phyloP scores from a whole-genome alignment of 176 grass and related monocot species.

The Paspalum notatum region DNA sequence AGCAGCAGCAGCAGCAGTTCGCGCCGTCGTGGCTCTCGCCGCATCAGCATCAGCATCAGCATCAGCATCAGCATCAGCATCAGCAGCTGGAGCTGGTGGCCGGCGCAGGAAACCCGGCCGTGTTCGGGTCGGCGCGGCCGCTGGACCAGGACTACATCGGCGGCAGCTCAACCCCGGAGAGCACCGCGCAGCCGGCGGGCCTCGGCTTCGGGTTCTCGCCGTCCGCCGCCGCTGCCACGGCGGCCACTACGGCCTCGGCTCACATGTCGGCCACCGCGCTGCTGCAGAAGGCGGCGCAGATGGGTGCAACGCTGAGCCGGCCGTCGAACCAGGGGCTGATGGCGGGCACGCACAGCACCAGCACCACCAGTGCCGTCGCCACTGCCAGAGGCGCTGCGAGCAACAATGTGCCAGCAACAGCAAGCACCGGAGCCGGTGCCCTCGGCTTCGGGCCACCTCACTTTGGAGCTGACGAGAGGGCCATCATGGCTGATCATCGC shows the following conservation, averaged over 20 bases:
- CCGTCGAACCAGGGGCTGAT: conserved; percentile 69
- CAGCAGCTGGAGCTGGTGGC: conserved; percentile 38
- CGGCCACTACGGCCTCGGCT: conserved; percentile 22
- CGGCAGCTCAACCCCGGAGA: conserved; percentile 54
- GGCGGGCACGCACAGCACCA: conserved; percentile 58
- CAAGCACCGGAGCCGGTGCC: conserved; percentile 29
- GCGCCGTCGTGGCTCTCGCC: conserved; percentile 43
- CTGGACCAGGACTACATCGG: conserved; percentile 47
- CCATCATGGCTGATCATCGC: neutral
- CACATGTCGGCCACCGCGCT: conserved; percentile 99
- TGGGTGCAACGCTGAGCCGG: conserved; percentile 86
- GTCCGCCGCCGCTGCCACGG: conserved; percentile 23
- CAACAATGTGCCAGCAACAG: conserved; percentile 42
- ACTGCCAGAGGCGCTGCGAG: neutral
- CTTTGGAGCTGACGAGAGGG: conserved; percentile 27
- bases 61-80: conserved; percentile 31
- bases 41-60: conserved; percentile 36
- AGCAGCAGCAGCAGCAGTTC: conserved; percentile 39
- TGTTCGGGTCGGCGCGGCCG: conserved; percentile 50
- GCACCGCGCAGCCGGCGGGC: conserved; percentile 23
- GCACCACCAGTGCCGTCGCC: conserved; percentile 5
- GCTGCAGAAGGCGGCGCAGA: conserved; percentile 95
- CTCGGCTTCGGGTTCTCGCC: conserved; percentile 47
- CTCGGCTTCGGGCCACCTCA: conserved; percentile 34
- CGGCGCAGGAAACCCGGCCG: neutral